A percentile compares a stretch with the other conserved stretches of the same genome.
Evolutionary conservation across 371 early-diverging fungal species (phyloP).

Genomic region (Coemansia linderi): DNA sequence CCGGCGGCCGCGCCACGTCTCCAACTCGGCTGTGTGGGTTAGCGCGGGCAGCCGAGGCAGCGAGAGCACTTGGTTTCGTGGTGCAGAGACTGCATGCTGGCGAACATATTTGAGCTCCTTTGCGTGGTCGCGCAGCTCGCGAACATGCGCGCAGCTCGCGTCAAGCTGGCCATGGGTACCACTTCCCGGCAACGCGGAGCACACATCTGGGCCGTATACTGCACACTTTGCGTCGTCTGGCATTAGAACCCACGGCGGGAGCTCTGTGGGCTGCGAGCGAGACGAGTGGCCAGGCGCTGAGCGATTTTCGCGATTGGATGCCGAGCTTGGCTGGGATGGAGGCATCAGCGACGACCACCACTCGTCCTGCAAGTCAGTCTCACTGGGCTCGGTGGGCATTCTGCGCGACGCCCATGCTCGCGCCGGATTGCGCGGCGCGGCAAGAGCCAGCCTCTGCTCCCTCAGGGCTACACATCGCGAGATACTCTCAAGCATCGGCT

Average conservation of each 20-base stretch:
- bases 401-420: constrained; percentile 31
- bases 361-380: constrained; percentile 22
- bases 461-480: constrained; percentile 39
- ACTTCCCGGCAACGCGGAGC: background rate
- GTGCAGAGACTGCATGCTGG: constrained; percentile 27
- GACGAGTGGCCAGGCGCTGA: background rate
- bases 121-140: constrained; percentile 40
- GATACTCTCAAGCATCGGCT: constrained; percentile 47
- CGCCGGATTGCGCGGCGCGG: constrained; percentile 19
- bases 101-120: constrained; percentile 35
- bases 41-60: constrained; percentile 17
- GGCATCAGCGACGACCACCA: constrained; percentile 52
- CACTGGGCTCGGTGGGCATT: constrained; percentile 15
- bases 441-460: constrained; percentile 30
- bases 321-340: constrained; percentile 16
- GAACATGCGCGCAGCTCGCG: constrained; percentile 34
- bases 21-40: constrained; percentile 21
- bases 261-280: constrained; percentile 30
- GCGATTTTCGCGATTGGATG: constrained; percentile 15
- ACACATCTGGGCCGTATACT: constrained; percentile 26
- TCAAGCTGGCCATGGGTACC: constrained; percentile 8
- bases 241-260: constrained; percentile 32
- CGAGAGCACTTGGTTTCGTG: constrained; percentile 9
- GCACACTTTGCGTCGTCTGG: constrained; percentile 39
- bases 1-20: constrained; percentile 54